Base-by-base conservation (phyloP, 2,329 filamentous ascomycete genomes). In the Apiospora marii region DNA sequence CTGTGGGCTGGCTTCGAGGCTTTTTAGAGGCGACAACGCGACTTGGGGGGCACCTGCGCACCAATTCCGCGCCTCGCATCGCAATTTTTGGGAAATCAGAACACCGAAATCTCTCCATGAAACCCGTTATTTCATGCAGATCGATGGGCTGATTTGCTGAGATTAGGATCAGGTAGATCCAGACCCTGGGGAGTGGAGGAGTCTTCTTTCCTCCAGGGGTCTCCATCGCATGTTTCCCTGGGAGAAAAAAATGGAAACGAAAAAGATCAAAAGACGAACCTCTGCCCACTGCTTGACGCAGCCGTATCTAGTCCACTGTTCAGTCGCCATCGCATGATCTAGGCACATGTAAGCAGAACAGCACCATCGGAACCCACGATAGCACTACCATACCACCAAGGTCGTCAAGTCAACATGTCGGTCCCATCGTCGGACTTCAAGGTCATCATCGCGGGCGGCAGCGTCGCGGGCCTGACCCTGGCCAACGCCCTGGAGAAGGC, bases 391-490 rank as follows among this genome's bases (percentile, higher is more conserved):
- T 14, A 10, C 27, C 7, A 37, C 34, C 16, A 27, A 34, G 7
- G 27, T 3, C 37, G 37, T 41, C 37, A 41, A 41, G 37, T 34
- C 51, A 61, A 12, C 58, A 64, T 64, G 58, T 64, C 58, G 19
- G 58, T n/a, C 22, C 34, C 58, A 14, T 7, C 30, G 58, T 64
- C 58, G 34, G 58, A 64, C n/a, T 70, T 70, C 68, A 70, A 70
- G 34, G 77, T 73, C 37, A 72, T 80, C 24, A 75, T 80, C 67
- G 77, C 79, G 1, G 79, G 79, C 69, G 79, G 76, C 43, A 78
- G 78, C 41, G 78, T 78, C 13, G 74, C 79, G 3, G 74, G 73
- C 22, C 74, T 80, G 41, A 79, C 76, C 12, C 73, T 76, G 2
- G 78, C 77, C 0, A 78, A 80, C 68, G 76, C 77, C 6, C 73